Evolutionary conservation across 345 rosid genomes (phyloP), one percentile per base, ranked within the genome.

Genomic region (Barbarea vulgaris): DNA sequence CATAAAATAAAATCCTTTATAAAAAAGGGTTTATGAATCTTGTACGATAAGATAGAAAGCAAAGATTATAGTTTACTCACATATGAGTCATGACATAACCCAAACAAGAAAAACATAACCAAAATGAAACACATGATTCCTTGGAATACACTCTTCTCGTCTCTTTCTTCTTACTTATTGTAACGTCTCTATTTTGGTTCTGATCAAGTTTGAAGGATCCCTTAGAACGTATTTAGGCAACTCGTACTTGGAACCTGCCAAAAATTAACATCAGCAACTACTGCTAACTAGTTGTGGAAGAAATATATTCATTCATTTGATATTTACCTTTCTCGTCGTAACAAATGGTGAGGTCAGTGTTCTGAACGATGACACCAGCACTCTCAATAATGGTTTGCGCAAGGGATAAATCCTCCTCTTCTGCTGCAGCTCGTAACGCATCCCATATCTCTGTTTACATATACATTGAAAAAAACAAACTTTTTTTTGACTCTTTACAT

Each of bases 211-310:
- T 75, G 93, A 84, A 27, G 97, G 98, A 81, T 91, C 97, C 56
- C 97, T 88, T 81, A 91, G 76, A 46, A 90, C 97, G 65, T 94
- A 90, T 82, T 87, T 94, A 22, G 98, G 98, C 30, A 88, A 81
- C 66, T 94, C 97, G 63, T 94, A 94, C 68, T 88, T 94, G 60
- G 96, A 91, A 74, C 96, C 97, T 94, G 91, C 88, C 74, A 62
- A 62, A 51, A 13, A 13, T 14, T 0, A 64, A 14, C 22, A 27
- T 17, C 13, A 25, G 63, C 36, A 77, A 48, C 28, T 27, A 70
- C 54, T 68, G n/a, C 44, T 42, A 17, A 17, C 14, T 4, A 5
- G 31, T 64, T 54, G 37, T 22, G 28, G 0, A 44, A 25, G 51
- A 74, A 34, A 0, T 1, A 34, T 13, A 6, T n/a, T n/a, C 9